Conservation (phyloP, 2,329 filamentous ascomycete species). For the Sclerotinia borealis region DNA sequence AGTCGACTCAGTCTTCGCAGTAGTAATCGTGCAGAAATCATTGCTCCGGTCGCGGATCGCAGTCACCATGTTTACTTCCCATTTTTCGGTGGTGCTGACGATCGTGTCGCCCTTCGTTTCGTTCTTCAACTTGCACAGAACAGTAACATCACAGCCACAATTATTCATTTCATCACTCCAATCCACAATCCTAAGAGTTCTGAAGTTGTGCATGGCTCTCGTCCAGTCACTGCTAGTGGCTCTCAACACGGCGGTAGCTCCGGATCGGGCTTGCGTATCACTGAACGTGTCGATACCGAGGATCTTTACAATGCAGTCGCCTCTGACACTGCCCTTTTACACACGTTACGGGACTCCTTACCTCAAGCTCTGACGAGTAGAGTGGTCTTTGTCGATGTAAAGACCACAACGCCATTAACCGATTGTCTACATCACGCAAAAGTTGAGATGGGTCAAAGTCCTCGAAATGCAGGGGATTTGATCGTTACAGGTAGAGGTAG, state of each 20-base stretch:
- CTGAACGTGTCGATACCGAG: conserved; percentile 23
- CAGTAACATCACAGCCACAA: conserved; percentile 68
- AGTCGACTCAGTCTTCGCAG: conserved; percentile 53
- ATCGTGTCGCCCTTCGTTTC: conserved; percentile 70
- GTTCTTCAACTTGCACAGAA: conserved; percentile 81
- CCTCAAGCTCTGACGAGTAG: conserved; percentile 44
- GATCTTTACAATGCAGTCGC: conserved; percentile 22
- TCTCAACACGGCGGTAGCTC: conserved; percentile 4
- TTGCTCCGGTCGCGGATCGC: conserved; percentile 56
- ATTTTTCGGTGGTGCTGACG: conserved; percentile 80
- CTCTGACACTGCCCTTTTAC: conserved; percentile 46
- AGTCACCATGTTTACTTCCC: conserved; percentile 82
- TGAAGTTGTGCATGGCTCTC: conserved; percentile 8
- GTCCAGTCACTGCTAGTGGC: neutral
- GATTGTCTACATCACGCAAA: conserved; percentile 46
- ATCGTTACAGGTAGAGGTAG: conserved; percentile 54
- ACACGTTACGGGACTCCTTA: conserved; percentile 49
- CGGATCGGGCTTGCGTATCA: conserved; percentile 18
- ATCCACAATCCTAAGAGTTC: conserved; percentile 20
- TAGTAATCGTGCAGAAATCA: conserved; percentile 50
- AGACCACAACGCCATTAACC: conserved; percentile 37
- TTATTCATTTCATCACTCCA: conserved; percentile 51
- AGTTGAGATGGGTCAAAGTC: conserved; percentile 52
- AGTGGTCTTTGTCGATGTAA: conserved; percentile 51
- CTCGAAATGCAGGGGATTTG: conserved; percentile 64